These are phyloP conservation scores for Starmerella riodocensis DNA, from an alignment of 805 yeast genomes.

Conservation along the genomic window DNA sequence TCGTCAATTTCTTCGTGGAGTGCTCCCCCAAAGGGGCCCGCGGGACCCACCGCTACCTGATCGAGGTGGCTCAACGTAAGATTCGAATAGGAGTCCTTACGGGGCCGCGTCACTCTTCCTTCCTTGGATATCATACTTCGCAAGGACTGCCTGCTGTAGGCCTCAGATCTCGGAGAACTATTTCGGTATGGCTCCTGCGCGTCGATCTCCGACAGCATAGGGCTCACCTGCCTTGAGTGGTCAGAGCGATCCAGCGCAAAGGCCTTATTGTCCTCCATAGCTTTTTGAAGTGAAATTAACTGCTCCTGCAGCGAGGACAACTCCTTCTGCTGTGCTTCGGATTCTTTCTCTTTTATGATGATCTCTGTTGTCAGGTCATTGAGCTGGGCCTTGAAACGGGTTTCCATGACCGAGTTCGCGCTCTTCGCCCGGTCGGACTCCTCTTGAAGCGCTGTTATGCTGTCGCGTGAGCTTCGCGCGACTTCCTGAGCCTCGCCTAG, in stretches of 20 bases:
- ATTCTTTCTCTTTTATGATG: neutral
- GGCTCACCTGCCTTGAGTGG: neutral
- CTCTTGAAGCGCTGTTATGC: slow-evolving; percentile 7
- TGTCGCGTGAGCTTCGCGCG: slow-evolving; percentile 8
- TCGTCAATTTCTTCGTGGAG: slow-evolving; percentile 1
- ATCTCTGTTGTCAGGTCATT: neutral
- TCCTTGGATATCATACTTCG: neutral
- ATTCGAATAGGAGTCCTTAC: neutral
- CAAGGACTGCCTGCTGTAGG: neutral
- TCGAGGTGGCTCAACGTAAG: neutral
- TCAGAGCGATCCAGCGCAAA: neutral
- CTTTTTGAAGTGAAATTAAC: neutral
- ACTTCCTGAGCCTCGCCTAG: slow-evolving; percentile 12
- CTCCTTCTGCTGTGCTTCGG: neutral
- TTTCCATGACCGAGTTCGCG: neutral
- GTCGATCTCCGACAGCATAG: neutral
- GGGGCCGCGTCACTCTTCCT: neutral
- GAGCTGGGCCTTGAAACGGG: neutral
- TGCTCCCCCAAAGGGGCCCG: slow-evolving; percentile 12
- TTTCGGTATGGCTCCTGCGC: neutral
- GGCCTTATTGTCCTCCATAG: neutral
- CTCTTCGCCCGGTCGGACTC: slow-evolving; percentile 5
- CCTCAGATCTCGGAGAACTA: neutral
- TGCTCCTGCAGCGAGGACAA: neutral
- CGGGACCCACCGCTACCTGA: slow-evolving; percentile 8